Evolutionary conservation across 177 flowering plant genomes (phyloP), one percentile per base, ranked within the genome.

Genomic region (Vitis hybrid): DNA sequence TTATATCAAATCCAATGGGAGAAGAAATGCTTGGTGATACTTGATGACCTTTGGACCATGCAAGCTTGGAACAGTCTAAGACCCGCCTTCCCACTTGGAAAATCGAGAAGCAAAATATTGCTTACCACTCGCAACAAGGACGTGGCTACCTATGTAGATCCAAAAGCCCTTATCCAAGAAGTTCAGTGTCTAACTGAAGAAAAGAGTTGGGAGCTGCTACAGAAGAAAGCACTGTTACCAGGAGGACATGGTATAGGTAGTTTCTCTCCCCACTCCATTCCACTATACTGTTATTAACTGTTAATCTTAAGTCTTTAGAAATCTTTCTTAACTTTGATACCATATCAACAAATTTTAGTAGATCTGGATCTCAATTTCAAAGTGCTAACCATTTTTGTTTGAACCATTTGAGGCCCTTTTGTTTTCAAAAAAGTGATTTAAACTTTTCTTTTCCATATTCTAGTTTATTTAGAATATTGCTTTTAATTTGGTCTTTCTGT

Each of bases 1-100:
- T 44, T 61, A 8, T 61, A 22, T 28, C 64, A 61, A 61, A 3
- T 61, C 64, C 47, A 24, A 24, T 33, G 9, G 20, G 28, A 61
- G 3, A 22, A 24, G 64, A 61, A 61, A 61, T 61, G 64, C 10
- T 28, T 59, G 62, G 62, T 59, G 28, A 22, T 59, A 9, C 62
- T 59, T 17, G 62, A 59, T 59, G 62, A 59, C 64, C 28, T 61
- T 61, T 61, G 64, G 17, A 24, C 3, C 4, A 14, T 19, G 1
- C 44, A 61, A 5, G 15, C 44, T 61, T 61, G 64, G 64, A n/a
- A 61, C 11, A 12, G 15, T 24, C 31, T 61, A 14, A 61, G 28
- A 12, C n/a, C 44, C 10, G 49, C 47, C 11, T 61, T 61, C 31
- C 64, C 64, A 14, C 0, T 61, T 61, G 47, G 47, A 24, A 61